phyloP scores from a whole-genome alignment of 805 yeast species.

The Nakazawaea ernobii region DNA sequence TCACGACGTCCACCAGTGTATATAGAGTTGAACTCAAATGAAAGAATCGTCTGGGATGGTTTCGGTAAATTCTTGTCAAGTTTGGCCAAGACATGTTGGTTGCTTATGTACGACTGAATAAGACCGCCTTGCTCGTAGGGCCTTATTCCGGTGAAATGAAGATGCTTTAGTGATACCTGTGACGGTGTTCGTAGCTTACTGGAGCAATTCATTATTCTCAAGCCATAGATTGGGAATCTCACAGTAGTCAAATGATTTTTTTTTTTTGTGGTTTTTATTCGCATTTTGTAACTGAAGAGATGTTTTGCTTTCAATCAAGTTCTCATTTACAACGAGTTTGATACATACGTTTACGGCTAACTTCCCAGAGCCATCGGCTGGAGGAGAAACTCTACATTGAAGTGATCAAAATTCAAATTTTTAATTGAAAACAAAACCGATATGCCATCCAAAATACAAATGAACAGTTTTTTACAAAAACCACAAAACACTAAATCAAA shows the following conservation, averaged over 20 bases:
- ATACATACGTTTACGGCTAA: no score
- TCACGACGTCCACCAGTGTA: slow-evolving; percentile 92
- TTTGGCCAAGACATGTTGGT: neutral
- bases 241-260: neutral
- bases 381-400: neutral
- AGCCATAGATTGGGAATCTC: neutral
- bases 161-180: neutral
- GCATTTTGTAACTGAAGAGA: neutral
- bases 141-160: slow-evolving; percentile 2
- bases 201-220: neutral
- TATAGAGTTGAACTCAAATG: slow-evolving; percentile 81
- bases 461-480: neutral
- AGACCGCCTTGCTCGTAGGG: slow-evolving; percentile 4
- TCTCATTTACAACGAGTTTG: no score
- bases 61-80: neutral
- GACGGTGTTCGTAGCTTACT: neutral
- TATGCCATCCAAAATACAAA: neutral
- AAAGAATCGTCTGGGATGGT: slow-evolving; percentile 35
- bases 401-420: neutral
- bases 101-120: neutral
- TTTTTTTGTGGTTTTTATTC: neutral
- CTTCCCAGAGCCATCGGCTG: no score
- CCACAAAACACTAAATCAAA: neutral
- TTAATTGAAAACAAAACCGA: neutral
- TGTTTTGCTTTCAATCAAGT: no score